phyloP scores from a whole-genome alignment of 1,139 yeast species.

The Geotrichum candidum region DNA sequence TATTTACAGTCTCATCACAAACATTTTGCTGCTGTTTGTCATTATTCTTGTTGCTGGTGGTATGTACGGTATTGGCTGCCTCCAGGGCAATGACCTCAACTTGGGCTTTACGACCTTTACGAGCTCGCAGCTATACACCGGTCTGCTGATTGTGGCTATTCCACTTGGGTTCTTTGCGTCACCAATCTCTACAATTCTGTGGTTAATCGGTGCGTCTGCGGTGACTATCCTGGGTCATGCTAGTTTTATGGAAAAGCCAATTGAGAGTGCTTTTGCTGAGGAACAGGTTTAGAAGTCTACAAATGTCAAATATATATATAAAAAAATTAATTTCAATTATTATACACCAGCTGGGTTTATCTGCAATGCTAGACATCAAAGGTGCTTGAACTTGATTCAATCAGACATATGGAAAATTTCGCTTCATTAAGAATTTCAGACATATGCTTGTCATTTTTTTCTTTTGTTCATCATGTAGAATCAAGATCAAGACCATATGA shows the following conservation, averaged over 20 bases:
- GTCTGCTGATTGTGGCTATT: slow-evolving; percentile 56
- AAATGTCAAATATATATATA: background rate
- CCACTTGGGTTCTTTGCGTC: slow-evolving; percentile 92
- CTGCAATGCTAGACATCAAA: background rate
- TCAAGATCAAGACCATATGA: background rate
- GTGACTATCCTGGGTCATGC: slow-evolving; percentile 89
- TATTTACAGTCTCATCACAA: slow-evolving; percentile 71
- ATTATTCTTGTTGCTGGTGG: slow-evolving; percentile 55
- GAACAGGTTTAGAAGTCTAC: slow-evolving; percentile 45
- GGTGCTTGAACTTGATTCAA: slow-evolving; percentile 13
- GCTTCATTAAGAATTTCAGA: slow-evolving; percentile 69
- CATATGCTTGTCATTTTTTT: slow-evolving; percentile 94
- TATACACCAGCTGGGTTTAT: background rate
- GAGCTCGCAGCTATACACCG: slow-evolving; percentile 84
- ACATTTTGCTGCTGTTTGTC: slow-evolving; percentile 77
- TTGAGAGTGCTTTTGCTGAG: slow-evolving; percentile 94
- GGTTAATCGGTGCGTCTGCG: slow-evolving; percentile 94
- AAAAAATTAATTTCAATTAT: background rate
- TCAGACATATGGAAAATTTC: slow-evolving; percentile 39
- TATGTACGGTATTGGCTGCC: slow-evolving; percentile 65
- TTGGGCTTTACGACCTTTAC: slow-evolving; percentile 35
- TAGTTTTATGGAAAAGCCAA: slow-evolving; percentile 91
- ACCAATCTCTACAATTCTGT: slow-evolving; percentile 87
- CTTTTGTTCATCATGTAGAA: slow-evolving; percentile 46
- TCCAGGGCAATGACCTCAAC: slow-evolving; percentile 70